phyloP scores from a whole-genome alignment of 1,284 basidiomycete genomes.

The Cryptococcus sp. region DNA sequence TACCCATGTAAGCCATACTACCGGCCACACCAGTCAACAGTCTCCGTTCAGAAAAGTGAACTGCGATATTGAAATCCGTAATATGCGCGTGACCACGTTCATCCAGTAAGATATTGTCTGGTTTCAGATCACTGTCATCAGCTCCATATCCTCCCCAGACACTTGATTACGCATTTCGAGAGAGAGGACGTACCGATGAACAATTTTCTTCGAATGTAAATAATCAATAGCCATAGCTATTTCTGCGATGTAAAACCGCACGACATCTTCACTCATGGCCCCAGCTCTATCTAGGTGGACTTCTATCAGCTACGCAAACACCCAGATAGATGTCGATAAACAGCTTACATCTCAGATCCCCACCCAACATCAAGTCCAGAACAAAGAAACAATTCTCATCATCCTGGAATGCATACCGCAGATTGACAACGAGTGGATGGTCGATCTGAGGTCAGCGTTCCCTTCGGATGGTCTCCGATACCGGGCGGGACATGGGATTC shows the following conservation, averaged over 20 bases:
- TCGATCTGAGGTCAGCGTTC: slow-evolving; percentile 63
- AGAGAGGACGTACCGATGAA: slow-evolving; percentile 73
- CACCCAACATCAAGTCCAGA: slow-evolving; percentile 91
- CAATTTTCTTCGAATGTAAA: slow-evolving; percentile 84
- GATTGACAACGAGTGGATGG: slow-evolving; percentile 87
- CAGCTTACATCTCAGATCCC: slow-evolving; percentile 81
- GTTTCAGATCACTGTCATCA: slow-evolving; percentile 75
- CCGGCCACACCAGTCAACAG: slow-evolving; percentile 88
- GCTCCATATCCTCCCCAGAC: slow-evolving; percentile 1
- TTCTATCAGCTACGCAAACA: slow-evolving; percentile 37
- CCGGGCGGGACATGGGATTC: too few relatives aligned
- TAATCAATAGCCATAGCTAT: slow-evolving; percentile 80
- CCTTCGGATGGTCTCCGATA: not conserved
- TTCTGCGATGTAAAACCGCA: slow-evolving; percentile 88
- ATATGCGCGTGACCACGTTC: slow-evolving; percentile 89
- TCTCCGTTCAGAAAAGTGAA: slow-evolving; percentile 80
- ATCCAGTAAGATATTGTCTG: slow-evolving; percentile 94
- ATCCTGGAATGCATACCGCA: slow-evolving; percentile 96
- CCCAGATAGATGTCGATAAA: not conserved
- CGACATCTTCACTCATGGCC: slow-evolving; percentile 70
- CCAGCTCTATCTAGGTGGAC: slow-evolving; percentile 84
- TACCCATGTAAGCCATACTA: slow-evolving; percentile 94
- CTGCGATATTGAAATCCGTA: slow-evolving; percentile 97
- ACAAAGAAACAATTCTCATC: slow-evolving; percentile 98
- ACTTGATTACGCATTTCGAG: not conserved